Base-by-base conservation (phyloP, 768 basidiomycete species). In the Russula dissimulans region DNA sequence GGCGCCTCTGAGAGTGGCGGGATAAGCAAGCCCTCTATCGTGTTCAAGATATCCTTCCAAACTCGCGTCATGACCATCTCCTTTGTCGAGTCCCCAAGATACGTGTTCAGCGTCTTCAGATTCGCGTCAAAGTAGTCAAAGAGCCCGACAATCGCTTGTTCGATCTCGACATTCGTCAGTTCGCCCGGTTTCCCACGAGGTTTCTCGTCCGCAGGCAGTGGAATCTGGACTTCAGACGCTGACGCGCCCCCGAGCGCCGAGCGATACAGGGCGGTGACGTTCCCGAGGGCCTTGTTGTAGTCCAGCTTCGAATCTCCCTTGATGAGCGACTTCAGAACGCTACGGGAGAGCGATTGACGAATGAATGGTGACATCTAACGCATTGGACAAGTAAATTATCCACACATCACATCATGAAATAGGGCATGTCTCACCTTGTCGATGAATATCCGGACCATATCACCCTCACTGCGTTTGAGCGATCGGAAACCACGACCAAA, bases 111-210 rank as follows among this genome's bases (percentile, higher is more conserved):
- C 26, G 90, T 91, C 65, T 91, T 87, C 51, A 97, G 78, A 67
- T 95, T 97, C 29, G 86, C 85, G 60, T 98, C 95, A 64, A 99
- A 91, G 74, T 97, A 98, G 71, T 98, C 95, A 69, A 98, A 95
- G 39, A 99, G 74, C 1, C 91, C 86, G 34, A 86, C 72, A 55
- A 99, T 95, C 0, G 94, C 95, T 60, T 87, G 81, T 72, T 98
- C 95, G 64, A 97, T 90, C 73, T 98, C 93, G 38, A 92, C 82
- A 68, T 98, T 97, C 1, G 90, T 91, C 36, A 97, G 78, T 32
- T 87, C 86, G 60, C 91, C 89, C 0, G 88, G 85, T 32, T 85
- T 80, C 11, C 85, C 67, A n/a, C 89, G 84, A 38, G 89, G 83
- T 71, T 87, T 90, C 72, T 94, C 91, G 3, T 77, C 74, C 4